Percentiles rank a stretch among this genome's conserved stretches.
These are phyloP conservation scores for Globisporangium yorkense DNA, from an alignment of 352 stramenopile genomes.

Conservation along the genomic window DNA sequence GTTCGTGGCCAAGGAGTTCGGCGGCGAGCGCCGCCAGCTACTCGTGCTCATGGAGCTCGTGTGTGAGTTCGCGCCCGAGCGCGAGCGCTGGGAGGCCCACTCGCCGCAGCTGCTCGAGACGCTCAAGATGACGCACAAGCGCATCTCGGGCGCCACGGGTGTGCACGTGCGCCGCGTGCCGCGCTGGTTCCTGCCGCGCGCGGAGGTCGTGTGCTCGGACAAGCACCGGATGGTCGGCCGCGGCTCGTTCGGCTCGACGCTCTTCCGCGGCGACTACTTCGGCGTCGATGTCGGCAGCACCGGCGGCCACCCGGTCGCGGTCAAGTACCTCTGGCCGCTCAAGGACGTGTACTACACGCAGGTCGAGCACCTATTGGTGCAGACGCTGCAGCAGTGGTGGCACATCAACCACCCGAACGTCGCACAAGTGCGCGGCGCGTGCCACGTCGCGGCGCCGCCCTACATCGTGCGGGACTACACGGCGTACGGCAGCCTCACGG, in stretches of 20 bases:
- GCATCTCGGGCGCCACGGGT: slow-evolving; percentile 39
- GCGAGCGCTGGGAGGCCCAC: slow-evolving; percentile 22
- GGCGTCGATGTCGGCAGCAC: slow-evolving; percentile 33
- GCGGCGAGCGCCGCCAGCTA: slow-evolving; percentile 39
- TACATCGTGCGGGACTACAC: slow-evolving; percentile 63
- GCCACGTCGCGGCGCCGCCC: slow-evolving; percentile 35
- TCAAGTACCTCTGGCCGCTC: slow-evolving; percentile 54
- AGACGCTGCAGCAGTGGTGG: slow-evolving; percentile 42
- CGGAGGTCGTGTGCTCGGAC: slow-evolving; percentile 46
- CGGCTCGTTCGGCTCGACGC: slow-evolving; percentile 39
- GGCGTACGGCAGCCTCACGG: slow-evolving; percentile 40
- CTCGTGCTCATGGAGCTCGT: slow-evolving; percentile 53
- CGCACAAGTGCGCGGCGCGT: slow-evolving; percentile 49
- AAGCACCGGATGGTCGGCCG: slow-evolving; percentile 25
- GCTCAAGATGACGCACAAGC: slow-evolving; percentile 57
- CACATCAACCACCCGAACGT: slow-evolving; percentile 55
- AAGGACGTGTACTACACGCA: slow-evolving; percentile 36
- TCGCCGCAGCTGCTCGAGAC: slow-evolving; percentile 51
- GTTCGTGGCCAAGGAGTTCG: slow-evolving; percentile 55
- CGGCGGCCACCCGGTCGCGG: slow-evolving; percentile 10
- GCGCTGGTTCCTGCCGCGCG: slow-evolving; percentile 47
- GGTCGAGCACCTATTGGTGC: slow-evolving; percentile 45
- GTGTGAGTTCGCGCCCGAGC: slow-evolving; percentile 37
- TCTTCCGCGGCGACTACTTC: slow-evolving; percentile 51
- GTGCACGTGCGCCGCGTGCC: slow-evolving; percentile 48